Evolutionary conservation across 352 stramenopile species (phyloP), one percentile per base, ranked within the genome.

Genomic region (Phytophthora chlamydospora): DNA sequence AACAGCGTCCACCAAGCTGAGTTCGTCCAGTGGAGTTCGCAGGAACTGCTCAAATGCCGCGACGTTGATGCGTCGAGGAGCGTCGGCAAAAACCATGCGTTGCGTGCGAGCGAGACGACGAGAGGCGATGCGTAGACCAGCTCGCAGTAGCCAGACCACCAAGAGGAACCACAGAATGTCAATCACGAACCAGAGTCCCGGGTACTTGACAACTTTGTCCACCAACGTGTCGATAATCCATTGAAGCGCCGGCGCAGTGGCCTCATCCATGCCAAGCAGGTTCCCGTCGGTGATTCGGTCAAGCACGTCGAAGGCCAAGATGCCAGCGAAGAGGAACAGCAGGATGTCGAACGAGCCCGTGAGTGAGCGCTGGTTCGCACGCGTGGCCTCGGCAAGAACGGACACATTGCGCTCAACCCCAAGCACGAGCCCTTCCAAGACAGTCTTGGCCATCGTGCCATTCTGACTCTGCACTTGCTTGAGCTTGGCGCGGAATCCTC

Each of bases 281-380:
- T 95, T 96, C 16, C 87, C 83, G 40, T 97, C 94, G 1, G 96
- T 98, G 58, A 99, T 83, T 54, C 96, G 88, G 75, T 99, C 96
- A 11, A 99, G 78, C 17, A 98, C 66, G 33, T 97, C 91, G 72
- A 98, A 99, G 5, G 93, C 89, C 16, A 99, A 69, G 17, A 96
- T 88, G 0, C 79, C 95, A 14, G 91, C 83, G 62, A 99, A 98
- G 27, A 99, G 71, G 19, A 97, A 55, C 55, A 98, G 75, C 32
- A 98, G 47, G 4, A 98, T 71, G 54, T 98, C 90, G 31, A 97
- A 83, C 2, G 83, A 90, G 12, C 78, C 67, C 9, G 80, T 75
- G 14, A 83, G 66, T 12, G 83, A 79, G 31, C 88, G 69, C 62
- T 98, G 89, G 29, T 79, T 87, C 12, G 77, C 68, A n/a, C 88